Base-by-base conservation (phyloP, 192 early-diverging fungal genomes). In the Funneliformis geosporum region DNA sequence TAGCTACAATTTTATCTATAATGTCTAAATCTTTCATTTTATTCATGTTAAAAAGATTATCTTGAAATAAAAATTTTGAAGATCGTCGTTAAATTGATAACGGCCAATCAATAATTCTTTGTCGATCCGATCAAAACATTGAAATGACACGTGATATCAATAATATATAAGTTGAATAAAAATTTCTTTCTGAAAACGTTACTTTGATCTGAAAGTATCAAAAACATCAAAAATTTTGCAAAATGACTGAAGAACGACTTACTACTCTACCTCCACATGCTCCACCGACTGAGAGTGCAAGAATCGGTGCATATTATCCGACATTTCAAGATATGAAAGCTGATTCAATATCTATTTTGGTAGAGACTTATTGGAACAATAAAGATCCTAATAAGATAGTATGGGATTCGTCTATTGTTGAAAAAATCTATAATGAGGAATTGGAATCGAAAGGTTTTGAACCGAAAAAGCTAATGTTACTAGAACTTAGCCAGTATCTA, bases 401-500 rank as follows among this genome's bases (percentile, higher is more conserved):
- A 47, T 90, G 85, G 84, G 86, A 90, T 68, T 79, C 87, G 8
- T 72, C 65, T 12, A 50, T 94, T 11, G 88, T 94, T 43, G 87
- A 90, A 39, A 78, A 77, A 55, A 91, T 95, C n/a, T 92, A 90
- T 81, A 73, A 84, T 9, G 85, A 89, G 8, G 87, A 94, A 67
- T 82, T 95, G 4, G 81, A 86, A 47, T 78, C 77, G 43, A 82
- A 80, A 33, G 73, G 82, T 16, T 93, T 88, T 70, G 85, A 87
- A n/a, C 60, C 87, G 16, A 83, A 85, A 27, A 93, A 93, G 60
- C 38, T 94, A 16, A 89, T 90, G 74, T 83, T 96, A 21, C 82
- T 96, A 39, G 95, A 96, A 73, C 88, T 90, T 66, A 91, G 85
- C 55, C 93, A 94, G 38, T 96, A 95, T 80, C 81, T 96, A 39